Evolutionary conservation across 202 grass and related monocot genomes (phyloP).

Genomic region (Musa balbisiana): DNA sequence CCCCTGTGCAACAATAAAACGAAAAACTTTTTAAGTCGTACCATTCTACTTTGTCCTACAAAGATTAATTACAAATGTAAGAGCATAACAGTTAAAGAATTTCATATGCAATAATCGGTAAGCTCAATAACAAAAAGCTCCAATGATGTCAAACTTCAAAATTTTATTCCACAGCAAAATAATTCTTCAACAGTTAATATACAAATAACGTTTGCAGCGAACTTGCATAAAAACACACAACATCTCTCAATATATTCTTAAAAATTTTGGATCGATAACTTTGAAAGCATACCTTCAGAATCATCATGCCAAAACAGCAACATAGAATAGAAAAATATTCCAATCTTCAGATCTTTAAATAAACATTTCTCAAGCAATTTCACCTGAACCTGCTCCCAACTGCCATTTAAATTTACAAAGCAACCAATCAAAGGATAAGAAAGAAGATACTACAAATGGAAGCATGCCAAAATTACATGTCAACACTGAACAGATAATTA

Average conservation of each 20-base stretch:
- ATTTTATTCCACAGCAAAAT: too few relatives aligned
- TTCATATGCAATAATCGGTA: background rate
- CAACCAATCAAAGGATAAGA: conserved; percentile 30
- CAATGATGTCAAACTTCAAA: too few relatives aligned
- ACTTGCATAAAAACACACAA: too few relatives aligned
- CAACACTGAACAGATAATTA: background rate
- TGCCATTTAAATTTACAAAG: conserved; percentile 64
- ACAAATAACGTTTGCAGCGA: background rate
- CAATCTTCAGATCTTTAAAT: conserved; percentile 42
- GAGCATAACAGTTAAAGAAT: background rate
- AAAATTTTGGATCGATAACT: background rate
- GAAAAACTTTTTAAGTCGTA: conserved; percentile 6
- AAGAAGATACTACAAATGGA: conserved; percentile 16
- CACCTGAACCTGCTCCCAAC: conserved; percentile 92
- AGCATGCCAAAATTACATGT: background rate
- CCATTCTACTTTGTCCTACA: too few relatives aligned
- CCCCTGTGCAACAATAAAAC: conserved; percentile 41
- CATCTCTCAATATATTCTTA: too few relatives aligned
- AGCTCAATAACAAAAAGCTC: too few relatives aligned
- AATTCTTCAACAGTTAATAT: background rate
- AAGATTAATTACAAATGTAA: background rate
- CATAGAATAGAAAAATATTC: conserved; percentile 68
- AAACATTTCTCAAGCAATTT: conserved; percentile 80
- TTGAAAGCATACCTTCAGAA: conserved; percentile 43
- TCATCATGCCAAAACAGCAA: conserved; percentile 67